Evolutionary conservation across 2,329 filamentous ascomycete species (phyloP).

Genomic region (Alternaria triticina): DNA sequence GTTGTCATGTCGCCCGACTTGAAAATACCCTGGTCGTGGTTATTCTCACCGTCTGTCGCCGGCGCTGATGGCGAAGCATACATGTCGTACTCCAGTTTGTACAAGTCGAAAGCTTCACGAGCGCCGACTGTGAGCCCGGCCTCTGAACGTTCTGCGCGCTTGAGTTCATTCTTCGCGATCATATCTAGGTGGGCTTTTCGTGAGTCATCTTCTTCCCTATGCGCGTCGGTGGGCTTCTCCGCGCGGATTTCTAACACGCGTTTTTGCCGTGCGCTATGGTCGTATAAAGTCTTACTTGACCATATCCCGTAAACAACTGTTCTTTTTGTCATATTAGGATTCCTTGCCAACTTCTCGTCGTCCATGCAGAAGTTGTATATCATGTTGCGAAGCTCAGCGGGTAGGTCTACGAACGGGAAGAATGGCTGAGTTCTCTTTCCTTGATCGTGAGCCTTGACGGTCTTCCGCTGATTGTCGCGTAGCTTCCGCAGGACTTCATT

Average conservation of each 20-base stretch:
- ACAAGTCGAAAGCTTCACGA: neutral
- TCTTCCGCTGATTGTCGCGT: too few relatives aligned
- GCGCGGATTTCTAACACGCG: neutral
- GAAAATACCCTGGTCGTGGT: neutral
- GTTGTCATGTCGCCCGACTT: neutral
- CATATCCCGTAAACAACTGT: too few relatives aligned
- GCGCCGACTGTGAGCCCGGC: neutral
- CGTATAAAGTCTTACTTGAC: too few relatives aligned
- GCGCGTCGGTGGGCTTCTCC: too few relatives aligned
- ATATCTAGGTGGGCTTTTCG: too few relatives aligned
- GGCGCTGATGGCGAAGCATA: neutral
- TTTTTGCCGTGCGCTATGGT: neutral
- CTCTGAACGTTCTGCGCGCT: too few relatives aligned
- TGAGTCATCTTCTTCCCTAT: too few relatives aligned
- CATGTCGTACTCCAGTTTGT: neutral
- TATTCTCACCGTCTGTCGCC: neutral
- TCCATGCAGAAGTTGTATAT: neutral
- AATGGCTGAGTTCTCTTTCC: too few relatives aligned
- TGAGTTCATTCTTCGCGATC: too few relatives aligned
- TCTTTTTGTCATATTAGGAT: neutral
- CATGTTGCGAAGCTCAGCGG: constrained; percentile 1
- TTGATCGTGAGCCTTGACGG: too few relatives aligned
- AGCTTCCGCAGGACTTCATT: too few relatives aligned
- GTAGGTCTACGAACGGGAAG: neutral
- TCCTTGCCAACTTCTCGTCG: neutral